Evolutionary conservation across 192 early-diverging fungal genomes (phyloP).

Genomic region (Pilaira anomala): DNA sequence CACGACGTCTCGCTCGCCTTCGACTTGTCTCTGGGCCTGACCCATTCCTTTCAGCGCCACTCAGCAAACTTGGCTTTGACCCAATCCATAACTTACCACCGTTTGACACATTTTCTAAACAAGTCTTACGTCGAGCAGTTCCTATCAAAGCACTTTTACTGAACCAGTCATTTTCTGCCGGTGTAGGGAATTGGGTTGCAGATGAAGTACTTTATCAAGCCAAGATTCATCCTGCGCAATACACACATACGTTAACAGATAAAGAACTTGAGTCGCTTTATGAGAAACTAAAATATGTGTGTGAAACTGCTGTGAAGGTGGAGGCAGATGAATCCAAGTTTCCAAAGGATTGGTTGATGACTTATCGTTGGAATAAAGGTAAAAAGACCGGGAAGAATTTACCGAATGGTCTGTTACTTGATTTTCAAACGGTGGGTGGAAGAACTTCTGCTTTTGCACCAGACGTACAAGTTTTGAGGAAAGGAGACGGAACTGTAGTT

Average conservation of each 20-base stretch:
- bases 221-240: slow-evolving; percentile 64
- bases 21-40: slow-evolving; percentile 49
- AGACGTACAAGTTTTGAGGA: neutral
- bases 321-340: slow-evolving; percentile 69
- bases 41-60: slow-evolving; percentile 42
- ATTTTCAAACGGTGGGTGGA: slow-evolving; percentile 58
- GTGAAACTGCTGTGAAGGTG: slow-evolving; percentile 50
- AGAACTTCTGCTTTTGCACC: slow-evolving; percentile 9
- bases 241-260: slow-evolving; percentile 43
- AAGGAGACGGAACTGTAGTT: neutral
- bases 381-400: slow-evolving; percentile 40
- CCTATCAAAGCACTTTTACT: slow-evolving; percentile 76
- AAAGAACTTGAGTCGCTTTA: slow-evolving; percentile 47
- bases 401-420: slow-evolving; percentile 56
- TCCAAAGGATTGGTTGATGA: slow-evolving; percentile 76
- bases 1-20: slow-evolving; percentile 65
- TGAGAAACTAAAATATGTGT: slow-evolving; percentile 46
- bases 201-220: slow-evolving; percentile 81
- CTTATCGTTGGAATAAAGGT: slow-evolving; percentile 71
- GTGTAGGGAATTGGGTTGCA: slow-evolving; percentile 86
- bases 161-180: slow-evolving; percentile 73
- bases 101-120: slow-evolving; percentile 42
- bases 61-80: slow-evolving; percentile 77
- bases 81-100: slow-evolving; percentile 57
- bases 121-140: slow-evolving; percentile 37